Conservation (phyloP, 768 basidiomycete genomes). For the Cantharellus anzutake region DNA sequence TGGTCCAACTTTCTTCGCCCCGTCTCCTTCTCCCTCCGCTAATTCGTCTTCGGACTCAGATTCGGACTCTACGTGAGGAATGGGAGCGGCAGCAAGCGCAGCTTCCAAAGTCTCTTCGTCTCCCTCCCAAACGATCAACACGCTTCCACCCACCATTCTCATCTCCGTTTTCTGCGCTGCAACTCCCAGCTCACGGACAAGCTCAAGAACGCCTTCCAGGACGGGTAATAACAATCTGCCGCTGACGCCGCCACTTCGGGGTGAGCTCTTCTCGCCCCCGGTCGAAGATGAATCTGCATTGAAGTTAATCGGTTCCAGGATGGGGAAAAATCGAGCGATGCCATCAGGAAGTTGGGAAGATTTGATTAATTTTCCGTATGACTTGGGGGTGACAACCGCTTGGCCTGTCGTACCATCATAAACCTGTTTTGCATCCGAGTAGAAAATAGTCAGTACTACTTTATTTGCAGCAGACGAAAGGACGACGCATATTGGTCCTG, state of each 20-base stretch:
- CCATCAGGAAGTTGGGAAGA: constrained; percentile 53
- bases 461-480: background rate
- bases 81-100: constrained; percentile 13
- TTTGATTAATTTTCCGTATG: constrained; percentile 62
- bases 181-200: constrained; percentile 25
- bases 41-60: constrained; percentile 5
- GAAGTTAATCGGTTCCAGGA: background rate
- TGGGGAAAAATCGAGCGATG: constrained; percentile 60
- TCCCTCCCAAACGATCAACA: constrained; percentile 68
- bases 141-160: constrained; percentile 64
- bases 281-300: background rate
- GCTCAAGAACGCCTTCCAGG: constrained; percentile 5
- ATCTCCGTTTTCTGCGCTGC: constrained; percentile 38
- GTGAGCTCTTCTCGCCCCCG: background rate
- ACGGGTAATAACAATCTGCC: constrained; percentile 24
- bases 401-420: constrained; percentile 38
- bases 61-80: background rate
- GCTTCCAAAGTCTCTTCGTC: constrained; percentile 23
- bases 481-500: too few relatives aligned
- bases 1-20: constrained; percentile 20
- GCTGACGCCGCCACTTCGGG: constrained; percentile 32
- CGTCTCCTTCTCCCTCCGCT: constrained; percentile 17
- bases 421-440: constrained; percentile 28
- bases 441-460: background rate
- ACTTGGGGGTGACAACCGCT: constrained; percentile 47